Evolutionary conservation across 78 protist genomes (phyloP), one percentile per base, ranked within the genome.

Genomic region (Diacronema lutheri): DNA sequence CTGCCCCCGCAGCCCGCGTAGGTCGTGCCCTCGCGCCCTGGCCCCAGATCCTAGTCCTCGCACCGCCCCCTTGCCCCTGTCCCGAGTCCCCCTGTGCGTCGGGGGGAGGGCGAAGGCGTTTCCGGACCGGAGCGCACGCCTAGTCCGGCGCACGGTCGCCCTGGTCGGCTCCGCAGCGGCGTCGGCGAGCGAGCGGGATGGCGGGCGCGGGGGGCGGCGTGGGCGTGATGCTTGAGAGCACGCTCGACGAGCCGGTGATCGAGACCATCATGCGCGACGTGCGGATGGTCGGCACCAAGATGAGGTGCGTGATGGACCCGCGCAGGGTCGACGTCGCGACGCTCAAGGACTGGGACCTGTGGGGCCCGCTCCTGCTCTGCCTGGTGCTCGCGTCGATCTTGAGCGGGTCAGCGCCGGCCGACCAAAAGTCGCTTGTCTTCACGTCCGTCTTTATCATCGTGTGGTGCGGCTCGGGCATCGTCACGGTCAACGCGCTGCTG

Each of bases 301-400:
- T 95, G 73, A 0, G 40, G 65, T 94, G 92, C 33, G 96, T 95
- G 65, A 78, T 95, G 31, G 37, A 92, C 58, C 74, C 74, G 72
- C 72, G 81, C 41, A 50, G 31, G 41, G 64, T 35, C 41, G 41
- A 41, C 64, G 20, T 78, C 1, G 35, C 23, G 41, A 31, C 61
- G 61, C 71, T 81, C 61, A 29, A n/a, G 60, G 21, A 60, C 31
- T 57, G 55, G 64, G 99, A 95, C 64, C 87, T 95, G 35, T 97
- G 96, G 95, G 97, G 97, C 12, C 97, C 98, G 20, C 90, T 97
- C 35, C 20, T 95, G 35, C 88, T 95, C 26, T 92, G 96, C 84
- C 84, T 97, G 40, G 21, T 78, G 1, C 85, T 93, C 33, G 93
- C 97, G 40, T 56, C 92, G 84, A 0, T 77, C 46, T 69, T 56